Evolutionary conservation across 805 yeast species (phyloP), one percentile per base, ranked within the genome.

Genomic region (Ogataea allantospora): DNA sequence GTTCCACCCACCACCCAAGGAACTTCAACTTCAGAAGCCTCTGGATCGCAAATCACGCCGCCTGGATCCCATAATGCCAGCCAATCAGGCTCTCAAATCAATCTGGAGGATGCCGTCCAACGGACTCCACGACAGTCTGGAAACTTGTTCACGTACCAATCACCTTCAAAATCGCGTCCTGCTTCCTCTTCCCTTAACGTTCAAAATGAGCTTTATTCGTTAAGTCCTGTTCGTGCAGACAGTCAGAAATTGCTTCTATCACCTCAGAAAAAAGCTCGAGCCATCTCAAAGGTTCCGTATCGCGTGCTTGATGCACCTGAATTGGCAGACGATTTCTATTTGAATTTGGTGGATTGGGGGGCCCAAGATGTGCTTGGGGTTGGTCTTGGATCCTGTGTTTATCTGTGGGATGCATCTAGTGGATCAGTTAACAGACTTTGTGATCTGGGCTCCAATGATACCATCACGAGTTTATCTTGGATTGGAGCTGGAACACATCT

Each of bases 271-370:
- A 83, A 78, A 53, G 77, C 83, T 2, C 66, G 99, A 30, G 73
- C 76, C 20, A 85, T 93, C 14, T 71, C 93, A 3, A 86, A 84
- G 54, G 86, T 88, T 1, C 98, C 99, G 0, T 88, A 83, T 55
- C 72, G 96, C 39, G 97, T 91, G 5, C 71, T 91, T 29, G 99
- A 91, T 64, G 99, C 99, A 0, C 99, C 98, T 0, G 95, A 88
- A 32, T 67, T 93, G 15, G 88, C 88, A 5, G 98, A 93, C 58
- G 98, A 91, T 58, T 91, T 89, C 56, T 91, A 91, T 58, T 71
- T 88, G 34, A 93, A 93, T 53, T 69, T 93, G 40, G 84, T 93
- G 1, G 98, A 93, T 58, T 91, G 99, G 99, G 95, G 97, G 0
- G 76, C 87, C 17, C 87, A 82, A 41, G 95, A 91, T 60, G 66